Conservation (phyloP, 495 filamentous ascomycete genomes). For the Penicillium salamii region DNA sequence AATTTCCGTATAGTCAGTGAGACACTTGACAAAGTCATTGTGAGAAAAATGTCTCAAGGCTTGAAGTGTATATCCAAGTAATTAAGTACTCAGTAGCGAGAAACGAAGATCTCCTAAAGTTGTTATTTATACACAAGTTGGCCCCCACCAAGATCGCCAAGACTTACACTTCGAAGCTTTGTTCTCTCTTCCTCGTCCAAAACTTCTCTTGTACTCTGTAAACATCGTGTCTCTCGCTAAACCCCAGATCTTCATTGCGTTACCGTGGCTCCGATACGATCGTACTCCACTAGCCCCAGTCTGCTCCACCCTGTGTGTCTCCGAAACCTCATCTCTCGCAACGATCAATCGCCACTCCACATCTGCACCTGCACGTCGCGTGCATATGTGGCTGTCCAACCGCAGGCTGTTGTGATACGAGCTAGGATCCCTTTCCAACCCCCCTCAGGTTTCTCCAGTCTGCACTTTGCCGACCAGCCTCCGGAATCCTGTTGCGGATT, state of each 20-base stretch:
- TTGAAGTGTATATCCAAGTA: too few relatives aligned
- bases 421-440: constrained; percentile 9
- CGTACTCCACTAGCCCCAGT: constrained; percentile 5
- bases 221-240: neutral
- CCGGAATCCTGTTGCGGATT: constrained; percentile 2
- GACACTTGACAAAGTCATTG: too few relatives aligned
- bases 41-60: too few relatives aligned
- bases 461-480: constrained; percentile 6
- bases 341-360: constrained; percentile 9
- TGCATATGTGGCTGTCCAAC: constrained; percentile 12
- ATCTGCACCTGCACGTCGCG: neutral
- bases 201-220: neutral
- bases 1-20: too few relatives aligned
- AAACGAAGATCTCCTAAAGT: too few relatives aligned
- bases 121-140: neutral
- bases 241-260: constrained; percentile 2
- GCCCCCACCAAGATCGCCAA: neutral
- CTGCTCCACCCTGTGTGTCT: neutral
- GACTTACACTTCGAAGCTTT: constrained; percentile 10
- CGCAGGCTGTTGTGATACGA: constrained; percentile 16
- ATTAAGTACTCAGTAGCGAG: too few relatives aligned
- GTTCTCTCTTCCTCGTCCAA: neutral
- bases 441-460: constrained; percentile 8
- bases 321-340: neutral
- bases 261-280: constrained; percentile 1